Conservation (phyloP, 2,329 filamentous ascomycete genomes). For the Talaromyces sp. region DNA sequence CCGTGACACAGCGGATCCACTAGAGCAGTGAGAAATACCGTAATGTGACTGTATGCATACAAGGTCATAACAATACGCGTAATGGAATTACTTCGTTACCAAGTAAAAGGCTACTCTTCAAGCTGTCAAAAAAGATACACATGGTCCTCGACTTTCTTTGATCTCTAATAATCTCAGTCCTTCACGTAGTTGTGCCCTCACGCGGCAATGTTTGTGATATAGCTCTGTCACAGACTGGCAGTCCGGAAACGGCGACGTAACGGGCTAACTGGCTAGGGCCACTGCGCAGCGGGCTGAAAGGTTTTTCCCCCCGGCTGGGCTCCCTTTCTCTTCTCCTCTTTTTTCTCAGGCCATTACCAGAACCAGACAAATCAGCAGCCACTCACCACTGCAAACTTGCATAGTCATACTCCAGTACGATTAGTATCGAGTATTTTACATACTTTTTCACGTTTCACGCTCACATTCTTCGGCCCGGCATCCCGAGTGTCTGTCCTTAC, state of each 20-base stretch:
- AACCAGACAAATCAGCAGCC: conserved; percentile 12
- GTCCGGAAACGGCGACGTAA: neutral
- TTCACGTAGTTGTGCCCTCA: neutral
- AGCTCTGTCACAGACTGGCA: neutral
- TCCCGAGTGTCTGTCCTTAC: neutral
- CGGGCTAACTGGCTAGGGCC: neutral
- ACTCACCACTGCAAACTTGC: conserved; percentile 1
- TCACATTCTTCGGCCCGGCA: conserved; percentile 7
- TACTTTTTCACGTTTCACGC: conserved; percentile 1
- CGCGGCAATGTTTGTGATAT: neutral
- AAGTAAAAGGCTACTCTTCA: neutral
- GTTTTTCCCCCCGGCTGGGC: conserved; percentile 2
- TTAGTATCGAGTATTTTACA: conserved; percentile 9
- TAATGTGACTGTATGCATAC: conserved; percentile 2
- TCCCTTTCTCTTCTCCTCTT: conserved; percentile 16
- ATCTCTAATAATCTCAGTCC: neutral
- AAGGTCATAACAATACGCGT: neutral
- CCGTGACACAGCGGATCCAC: neutral
- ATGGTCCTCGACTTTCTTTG: neutral
- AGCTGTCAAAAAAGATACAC: neutral
- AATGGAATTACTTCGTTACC: neutral
- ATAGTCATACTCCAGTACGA: neutral
- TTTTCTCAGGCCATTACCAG: conserved; percentile 8
- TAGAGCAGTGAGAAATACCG: neutral
- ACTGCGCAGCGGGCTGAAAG: neutral